Base-by-base conservation (phyloP, 2,329 filamentous ascomycete genomes). In the Lachnellula subtilissima region DNA sequence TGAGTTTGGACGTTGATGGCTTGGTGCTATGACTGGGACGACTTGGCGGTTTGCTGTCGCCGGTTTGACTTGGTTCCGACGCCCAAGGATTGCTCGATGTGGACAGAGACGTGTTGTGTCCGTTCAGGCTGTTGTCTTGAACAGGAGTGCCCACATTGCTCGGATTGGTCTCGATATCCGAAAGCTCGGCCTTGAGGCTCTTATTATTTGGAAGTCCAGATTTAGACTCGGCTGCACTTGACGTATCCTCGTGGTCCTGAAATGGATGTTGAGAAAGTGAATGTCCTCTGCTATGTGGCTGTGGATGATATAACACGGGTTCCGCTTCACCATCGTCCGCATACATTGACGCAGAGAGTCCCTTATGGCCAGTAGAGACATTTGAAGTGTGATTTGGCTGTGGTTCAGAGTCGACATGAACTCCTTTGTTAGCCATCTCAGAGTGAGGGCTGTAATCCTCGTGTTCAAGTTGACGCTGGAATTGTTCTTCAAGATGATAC, bases 401-500 rank as follows among this genome's bases (percentile, higher is more conserved):
- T 48, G 58, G 50, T 12, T 61, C 56, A 48, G 57, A 52, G 8
- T 59, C 58, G 51, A 63, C 65, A 8, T 52, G 50, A 19, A 25
- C 54, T 8, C 60, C 59, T 52, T 64, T 64, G 36, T 62, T 65
- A 11, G 57, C 66, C 54, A 70, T 67, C 28, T 69, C 69, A 32
- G 69, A 72, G 57, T 85, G 84, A 2, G 86, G 86, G 65, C 84
- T 89, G 67, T 89, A 87, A 62, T 90, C 88, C 54, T 88, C 86
- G 63, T 91, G 87, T 57, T 92, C 87, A 49, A 93, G 77, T 66
- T 93, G 87, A 53, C 87, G 85, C 51, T 89, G 85, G 59, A 92
- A 84, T 58, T 89, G 85, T 68, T 91, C 85, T 68, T 92, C 89
- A 59, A 94, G 73, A 65, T 93, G 89, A 67, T 94, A 93, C 65